Percentiles rank a stretch among this genome's conserved stretches.
Evolutionary conservation across 2,329 filamentous ascomycete genomes (phyloP).

Genomic region (Claviceps maximensis): DNA sequence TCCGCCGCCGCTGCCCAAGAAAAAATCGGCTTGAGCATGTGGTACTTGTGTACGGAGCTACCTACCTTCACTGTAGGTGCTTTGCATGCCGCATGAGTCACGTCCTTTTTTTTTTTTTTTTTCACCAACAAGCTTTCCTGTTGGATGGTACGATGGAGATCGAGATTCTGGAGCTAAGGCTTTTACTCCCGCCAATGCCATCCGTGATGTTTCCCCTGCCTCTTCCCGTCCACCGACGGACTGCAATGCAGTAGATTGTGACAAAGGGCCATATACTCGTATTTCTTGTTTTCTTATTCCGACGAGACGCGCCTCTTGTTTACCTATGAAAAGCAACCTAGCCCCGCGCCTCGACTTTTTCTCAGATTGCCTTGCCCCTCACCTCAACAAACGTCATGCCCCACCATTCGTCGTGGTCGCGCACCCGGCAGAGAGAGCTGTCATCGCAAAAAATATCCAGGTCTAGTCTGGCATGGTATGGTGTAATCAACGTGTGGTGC

Average conservation of each 20-base stretch:
- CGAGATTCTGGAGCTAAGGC: neutral
- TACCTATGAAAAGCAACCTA: too few species aligned
- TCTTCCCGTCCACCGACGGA: too few species aligned
- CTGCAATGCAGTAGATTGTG: too few species aligned
- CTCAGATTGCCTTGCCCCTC: neutral
- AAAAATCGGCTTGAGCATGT: neutral
- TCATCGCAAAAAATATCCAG: neutral
- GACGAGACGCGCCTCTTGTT: neutral
- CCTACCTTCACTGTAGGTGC: neutral
- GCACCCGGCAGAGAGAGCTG: neutral
- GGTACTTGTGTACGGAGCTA: neutral
- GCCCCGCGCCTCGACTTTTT: slow-evolving; percentile 2
- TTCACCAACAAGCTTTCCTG: neutral
- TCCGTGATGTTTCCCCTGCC: too few species aligned
- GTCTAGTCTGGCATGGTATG: too few species aligned
- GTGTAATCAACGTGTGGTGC: too few species aligned
- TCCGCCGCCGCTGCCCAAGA: slow-evolving; percentile 13
- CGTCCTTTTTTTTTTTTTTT: neutral
- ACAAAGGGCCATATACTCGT: too few species aligned
- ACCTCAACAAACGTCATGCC: slow-evolving; percentile 18
- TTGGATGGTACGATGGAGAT: neutral
- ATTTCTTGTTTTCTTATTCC: too few species aligned
- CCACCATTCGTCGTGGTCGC: slow-evolving; percentile 10
- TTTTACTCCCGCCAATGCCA: neutral
- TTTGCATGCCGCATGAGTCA: neutral